Evolutionary conservation across 2,329 filamentous ascomycete genomes (phyloP), one percentile per base, ranked within the genome.

Genomic region (Pyrenophora teres): DNA sequence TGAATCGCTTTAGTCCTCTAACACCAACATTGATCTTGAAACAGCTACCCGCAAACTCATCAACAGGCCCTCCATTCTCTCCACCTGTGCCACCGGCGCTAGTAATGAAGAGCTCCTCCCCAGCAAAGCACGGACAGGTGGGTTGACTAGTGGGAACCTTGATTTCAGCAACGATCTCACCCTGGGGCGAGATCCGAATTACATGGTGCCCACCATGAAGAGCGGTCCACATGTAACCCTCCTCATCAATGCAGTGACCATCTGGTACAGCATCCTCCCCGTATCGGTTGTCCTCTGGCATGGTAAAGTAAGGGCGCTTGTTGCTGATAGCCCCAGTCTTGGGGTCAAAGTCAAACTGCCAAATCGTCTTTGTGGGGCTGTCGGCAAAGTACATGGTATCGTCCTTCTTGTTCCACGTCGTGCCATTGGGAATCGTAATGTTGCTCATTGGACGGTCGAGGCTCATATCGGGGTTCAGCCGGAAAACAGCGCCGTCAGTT

Each of bases 201-300:
- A 96, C 89, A 54, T 85, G 83, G 52, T 83, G 79, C 56, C 88
- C 89, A 46, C 91, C 91, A 69, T 90, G 94, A n/a, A 94, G 80
- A 6, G 90, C 89, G 55, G 89, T 87, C 92, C 93, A 97, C 65
- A 96, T 81, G 76, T 88, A 87, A n/a, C 91, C 92, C 47, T 95
- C 85, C 37, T 81, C 83, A 68, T 97, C 92, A 65, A 95, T 83
- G 56, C 87, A 87, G 75, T 93, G 92, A 2, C 92, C 92, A 73
- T 97, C 92, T 1, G 91, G 91, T 56, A 83, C 80, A 5, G 77
- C 78, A 46, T 68, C 59, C 46, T 66, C 83, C n/a, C 69, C 72
- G 38, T 72, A 71, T 39, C 62, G 60, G 18, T 68, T 65, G 40
- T 87, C 87, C 21, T 81, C 72, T 1, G 83, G 80, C 68, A 92